Evolutionary conservation across 352 stramenopile genomes (phyloP).

Genomic region (Phytophthora multivora): DNA sequence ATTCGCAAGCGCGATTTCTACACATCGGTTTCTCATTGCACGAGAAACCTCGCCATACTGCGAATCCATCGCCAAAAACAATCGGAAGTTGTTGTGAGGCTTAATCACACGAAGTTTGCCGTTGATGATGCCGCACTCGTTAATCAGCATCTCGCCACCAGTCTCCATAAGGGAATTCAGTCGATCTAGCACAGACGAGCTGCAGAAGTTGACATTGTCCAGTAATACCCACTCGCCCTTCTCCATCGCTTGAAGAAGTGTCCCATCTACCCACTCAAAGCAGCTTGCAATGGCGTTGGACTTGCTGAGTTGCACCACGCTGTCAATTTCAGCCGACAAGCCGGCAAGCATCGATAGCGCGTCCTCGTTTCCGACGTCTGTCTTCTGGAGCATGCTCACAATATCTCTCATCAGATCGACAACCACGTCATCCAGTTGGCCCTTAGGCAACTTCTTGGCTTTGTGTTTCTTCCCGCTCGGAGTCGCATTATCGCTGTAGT

Average conservation of each 20-base stretch:
- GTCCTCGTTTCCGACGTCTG: conserved; percentile 7
- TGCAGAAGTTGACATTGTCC: conserved; percentile 99
- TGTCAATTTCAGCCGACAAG: conserved; percentile 36
- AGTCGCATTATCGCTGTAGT: conserved; percentile 33
- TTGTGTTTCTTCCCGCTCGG: conserved; percentile 19
- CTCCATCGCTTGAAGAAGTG: conserved; percentile 97
- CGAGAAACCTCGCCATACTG: conserved; percentile 97
- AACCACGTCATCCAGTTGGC: conserved; percentile 61
- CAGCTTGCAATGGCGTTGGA: conserved; percentile 69
- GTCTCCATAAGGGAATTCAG: conserved; percentile 99
- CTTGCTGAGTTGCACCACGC: conserved; percentile 64
- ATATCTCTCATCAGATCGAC: conserved; percentile 63
- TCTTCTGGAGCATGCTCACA: conserved; percentile 38
- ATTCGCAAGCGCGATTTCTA: conserved; percentile 92
- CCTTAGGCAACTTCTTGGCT: conserved; percentile 65
- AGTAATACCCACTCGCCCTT: conserved; percentile 99
- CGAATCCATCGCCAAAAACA: conserved; percentile 99
- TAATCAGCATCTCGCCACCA: conserved; percentile 97
- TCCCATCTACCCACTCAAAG: conserved; percentile 99
- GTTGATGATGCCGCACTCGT: conserved; percentile 96
- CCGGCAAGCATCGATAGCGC: conserved; percentile 13
- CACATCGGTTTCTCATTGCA: conserved; percentile 99
- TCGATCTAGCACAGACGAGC: conserved; percentile 98
- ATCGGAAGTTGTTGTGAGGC: conserved; percentile 97
- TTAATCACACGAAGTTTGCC: conserved; percentile 93